A percentile compares a stretch with the other conserved stretches of the same genome.
Conservation (phyloP, 192 early-diverging fungal genomes). For the Gonapodya sp. region DNA sequence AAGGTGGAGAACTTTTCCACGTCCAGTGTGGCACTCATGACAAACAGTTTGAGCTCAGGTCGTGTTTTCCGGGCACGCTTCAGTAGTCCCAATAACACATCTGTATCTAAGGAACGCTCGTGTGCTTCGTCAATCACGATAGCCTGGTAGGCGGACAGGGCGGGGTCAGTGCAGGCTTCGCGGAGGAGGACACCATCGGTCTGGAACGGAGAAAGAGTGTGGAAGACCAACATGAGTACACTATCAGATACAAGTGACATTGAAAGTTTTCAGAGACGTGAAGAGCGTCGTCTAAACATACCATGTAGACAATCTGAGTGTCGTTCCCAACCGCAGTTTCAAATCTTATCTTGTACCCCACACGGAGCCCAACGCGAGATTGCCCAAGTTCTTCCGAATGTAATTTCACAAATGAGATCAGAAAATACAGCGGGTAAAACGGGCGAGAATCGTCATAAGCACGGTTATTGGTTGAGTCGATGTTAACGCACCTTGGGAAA, state of each 20-base stretch:
- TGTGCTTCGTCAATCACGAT: conserved; percentile 49
- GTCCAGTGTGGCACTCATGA: conserved; percentile 76
- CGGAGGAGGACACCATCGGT: conserved; percentile 47
- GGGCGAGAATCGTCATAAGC: not conserved
- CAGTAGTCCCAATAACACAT: conserved; percentile 42
- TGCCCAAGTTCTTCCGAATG: conserved; percentile 1
- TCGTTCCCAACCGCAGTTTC: conserved; percentile 20
- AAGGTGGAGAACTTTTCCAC: conserved; percentile 73
- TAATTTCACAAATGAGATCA: not conserved
- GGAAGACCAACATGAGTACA: no score
- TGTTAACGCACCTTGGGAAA: conserved; percentile 17
- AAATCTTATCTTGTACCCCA: conserved; percentile 48
- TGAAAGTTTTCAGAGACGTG: not conserved
- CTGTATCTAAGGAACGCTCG: conserved; percentile 48
- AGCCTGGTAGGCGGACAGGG: conserved; percentile 25
- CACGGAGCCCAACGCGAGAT: conserved; percentile 21
- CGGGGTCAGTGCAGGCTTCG: conserved; percentile 18
- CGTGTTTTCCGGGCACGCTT: conserved; percentile 13
- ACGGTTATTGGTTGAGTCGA: not conserved
- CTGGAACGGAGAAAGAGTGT: no score
- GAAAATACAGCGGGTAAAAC: not conserved
- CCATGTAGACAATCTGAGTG: conserved; percentile 35
- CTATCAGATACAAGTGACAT: not conserved
- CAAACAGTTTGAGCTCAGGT: conserved; percentile 33
- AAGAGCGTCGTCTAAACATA: not conserved